phyloP scores from a whole-genome alignment of 352 stramenopile species.

The Globisporangium paroecandrum region DNA sequence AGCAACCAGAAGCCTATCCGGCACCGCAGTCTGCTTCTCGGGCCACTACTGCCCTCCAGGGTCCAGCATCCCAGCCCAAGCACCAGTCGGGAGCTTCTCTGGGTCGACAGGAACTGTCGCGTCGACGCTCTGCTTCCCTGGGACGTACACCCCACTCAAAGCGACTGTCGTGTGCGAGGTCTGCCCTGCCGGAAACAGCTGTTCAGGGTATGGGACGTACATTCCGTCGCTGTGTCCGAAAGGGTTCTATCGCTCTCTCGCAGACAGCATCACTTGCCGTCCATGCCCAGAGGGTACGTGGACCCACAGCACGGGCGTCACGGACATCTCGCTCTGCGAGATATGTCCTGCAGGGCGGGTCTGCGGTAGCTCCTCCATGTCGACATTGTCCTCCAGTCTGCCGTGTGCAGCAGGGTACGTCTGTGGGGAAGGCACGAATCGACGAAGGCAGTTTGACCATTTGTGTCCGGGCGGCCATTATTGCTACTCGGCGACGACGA shows the following conservation, averaged over 20 bases:
- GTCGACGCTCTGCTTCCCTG: conserved; percentile 94
- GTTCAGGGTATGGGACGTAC: conserved; percentile 94
- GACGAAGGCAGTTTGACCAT: conserved; percentile 88
- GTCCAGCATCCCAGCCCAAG: conserved; percentile 82
- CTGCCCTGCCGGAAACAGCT: conserved; percentile 94
- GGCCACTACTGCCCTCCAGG: conserved; percentile 96
- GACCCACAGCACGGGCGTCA: conserved; percentile 87
- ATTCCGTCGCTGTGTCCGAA: conserved; percentile 92
- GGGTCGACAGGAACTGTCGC: conserved; percentile 85
- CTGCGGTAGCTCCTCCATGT: conserved; percentile 89
- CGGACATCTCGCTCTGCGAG: conserved; percentile 95
- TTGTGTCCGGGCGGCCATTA: conserved; percentile 91
- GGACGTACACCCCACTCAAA: conserved; percentile 93
- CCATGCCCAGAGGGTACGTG: conserved; percentile 94
- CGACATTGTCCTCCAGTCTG: conserved; percentile 74
- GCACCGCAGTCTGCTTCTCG: conserved; percentile 86
- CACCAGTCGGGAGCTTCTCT: conserved; percentile 92
- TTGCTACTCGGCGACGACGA: conserved; percentile 81
- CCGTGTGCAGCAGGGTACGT: conserved; percentile 92
- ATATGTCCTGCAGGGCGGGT: conserved; percentile 93
- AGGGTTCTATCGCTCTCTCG: conserved; percentile 93
- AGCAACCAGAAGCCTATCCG: conserved; percentile 73
- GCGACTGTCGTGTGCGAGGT: conserved; percentile 86
- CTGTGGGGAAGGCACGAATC: conserved; percentile 92
- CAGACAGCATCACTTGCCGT: conserved; percentile 94